Percentiles rank a stretch among this genome's conserved stretches.
These are phyloP conservation scores for Cephaloascus fragrans DNA, from an alignment of 805 yeast genomes.

Conservation along the genomic window DNA sequence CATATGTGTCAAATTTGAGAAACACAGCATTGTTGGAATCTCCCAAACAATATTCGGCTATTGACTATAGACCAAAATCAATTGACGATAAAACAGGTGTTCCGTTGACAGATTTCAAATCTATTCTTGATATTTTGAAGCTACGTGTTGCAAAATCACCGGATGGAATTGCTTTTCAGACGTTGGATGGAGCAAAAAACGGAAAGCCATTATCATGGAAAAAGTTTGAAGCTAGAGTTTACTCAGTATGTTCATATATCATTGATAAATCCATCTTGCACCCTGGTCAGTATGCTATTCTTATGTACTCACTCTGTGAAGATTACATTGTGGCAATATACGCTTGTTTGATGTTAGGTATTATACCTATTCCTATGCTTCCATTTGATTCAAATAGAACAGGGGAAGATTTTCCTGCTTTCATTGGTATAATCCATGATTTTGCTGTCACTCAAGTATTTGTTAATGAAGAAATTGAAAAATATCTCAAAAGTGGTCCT, in stretches of 20 bases:
- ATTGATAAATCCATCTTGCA: constrained; percentile 53
- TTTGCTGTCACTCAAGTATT: constrained; percentile 65
- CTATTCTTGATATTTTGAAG: constrained; percentile 65
- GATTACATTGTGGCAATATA: constrained; percentile 75
- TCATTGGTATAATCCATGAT: constrained; percentile 56
- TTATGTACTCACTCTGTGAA: constrained; percentile 82
- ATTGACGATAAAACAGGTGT: constrained; percentile 70
- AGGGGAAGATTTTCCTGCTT: constrained; percentile 64
- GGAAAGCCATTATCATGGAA: constrained; percentile 54
- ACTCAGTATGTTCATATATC: constrained; percentile 65
- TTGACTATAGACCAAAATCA: constrained; percentile 68
- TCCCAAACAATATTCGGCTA: constrained; percentile 72
- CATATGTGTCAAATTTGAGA: constrained; percentile 60
- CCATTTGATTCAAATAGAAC: constrained; percentile 60
- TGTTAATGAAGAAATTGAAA: constrained; percentile 70
- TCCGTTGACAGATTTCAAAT: constrained; percentile 62
- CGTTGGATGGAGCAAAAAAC: constrained; percentile 24
- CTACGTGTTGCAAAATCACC: constrained; percentile 68
- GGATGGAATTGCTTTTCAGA: constrained; percentile 69
- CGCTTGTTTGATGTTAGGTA: constrained; percentile 80
- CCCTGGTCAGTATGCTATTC: constrained; percentile 64
- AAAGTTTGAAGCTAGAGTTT: constrained; percentile 66
- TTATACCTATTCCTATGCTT: constrained; percentile 66
- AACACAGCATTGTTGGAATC: constrained; percentile 47
- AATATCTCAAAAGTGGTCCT: constrained; percentile 56